phyloP scores from a whole-genome alignment of 208 protist genomes.

The Trypanosoma vivax region DNA sequence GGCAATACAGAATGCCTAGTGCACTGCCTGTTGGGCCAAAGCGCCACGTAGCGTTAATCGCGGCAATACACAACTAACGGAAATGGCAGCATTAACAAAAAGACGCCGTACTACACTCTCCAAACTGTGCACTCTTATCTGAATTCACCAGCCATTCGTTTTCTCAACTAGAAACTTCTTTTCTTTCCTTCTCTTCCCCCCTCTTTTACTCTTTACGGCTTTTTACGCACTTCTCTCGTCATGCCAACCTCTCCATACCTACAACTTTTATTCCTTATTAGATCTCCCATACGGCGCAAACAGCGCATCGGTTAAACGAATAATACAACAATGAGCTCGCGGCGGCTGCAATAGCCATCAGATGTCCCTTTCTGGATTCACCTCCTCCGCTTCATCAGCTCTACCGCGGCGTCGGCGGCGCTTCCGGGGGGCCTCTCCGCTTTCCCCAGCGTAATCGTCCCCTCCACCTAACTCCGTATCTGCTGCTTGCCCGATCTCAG shows the following conservation, averaged over 20 bases:
- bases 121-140: too few species aligned
- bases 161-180: neutral
- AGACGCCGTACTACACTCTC: neutral
- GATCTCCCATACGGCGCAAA: too few species aligned
- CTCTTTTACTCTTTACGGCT: conserved; percentile 1
- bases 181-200: neutral
- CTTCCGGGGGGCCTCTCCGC: conserved; percentile 17
- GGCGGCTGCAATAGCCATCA: too few species aligned
- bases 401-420: conserved; percentile 14
- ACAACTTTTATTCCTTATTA: neutral
- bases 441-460: conserved; percentile 3
- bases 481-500: too few species aligned
- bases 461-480: neutral
- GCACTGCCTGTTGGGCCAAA: too few species aligned
- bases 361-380: conserved; percentile 28
- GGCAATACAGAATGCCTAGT: too few species aligned
- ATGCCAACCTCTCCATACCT: neutral
- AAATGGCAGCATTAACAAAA: neutral
- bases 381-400: conserved; percentile 10
- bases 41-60: too few species aligned
- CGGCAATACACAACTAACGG: too few species aligned
- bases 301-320: conserved; percentile 4
- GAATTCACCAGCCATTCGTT: neutral
- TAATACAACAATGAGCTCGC: conserved; percentile 6
- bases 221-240: neutral